These are phyloP conservation scores for Suaeda aralocaspica DNA, from an alignment of 148 eudicot species.

Conservation along the genomic window DNA sequence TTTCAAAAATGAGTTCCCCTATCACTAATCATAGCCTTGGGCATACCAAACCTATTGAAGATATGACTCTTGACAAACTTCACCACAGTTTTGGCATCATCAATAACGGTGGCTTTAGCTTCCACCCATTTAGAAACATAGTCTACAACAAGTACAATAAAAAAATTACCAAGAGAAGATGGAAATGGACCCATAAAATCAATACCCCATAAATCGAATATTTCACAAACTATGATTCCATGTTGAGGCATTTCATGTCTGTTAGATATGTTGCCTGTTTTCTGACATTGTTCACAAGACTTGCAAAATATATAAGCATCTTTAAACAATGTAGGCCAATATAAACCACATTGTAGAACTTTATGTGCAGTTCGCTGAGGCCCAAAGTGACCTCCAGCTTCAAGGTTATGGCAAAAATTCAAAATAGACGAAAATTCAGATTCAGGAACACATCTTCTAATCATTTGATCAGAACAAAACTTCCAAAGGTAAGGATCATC, in stretches of 20 bases:
- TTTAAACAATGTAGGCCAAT: not conserved
- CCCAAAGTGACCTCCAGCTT: not conserved
- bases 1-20: too few species aligned
- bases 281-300: not conserved
- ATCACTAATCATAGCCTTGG: too few species aligned
- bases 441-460: not conserved
- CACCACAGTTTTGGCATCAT: too few species aligned
- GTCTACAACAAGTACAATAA: too few species aligned
- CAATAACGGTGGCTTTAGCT: too few species aligned
- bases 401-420: not conserved
- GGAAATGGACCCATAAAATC: not conserved
- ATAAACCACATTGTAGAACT: not conserved
- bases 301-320: not conserved
- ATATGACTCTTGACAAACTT: too few species aligned
- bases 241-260: slow-evolving; percentile 2
- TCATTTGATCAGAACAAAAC: not conserved
- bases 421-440: not conserved
- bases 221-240: too few species aligned
- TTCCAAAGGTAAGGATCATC: slow-evolving; percentile 1
- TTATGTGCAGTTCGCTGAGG: not conserved
- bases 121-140: too few species aligned
- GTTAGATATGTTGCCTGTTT: not conserved
- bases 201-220: too few species aligned
- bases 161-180: not conserved
- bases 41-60: too few species aligned